Evolutionary conservation across 371 early-diverging fungal species (phyloP).

Genomic region (Mortierella sp.): DNA sequence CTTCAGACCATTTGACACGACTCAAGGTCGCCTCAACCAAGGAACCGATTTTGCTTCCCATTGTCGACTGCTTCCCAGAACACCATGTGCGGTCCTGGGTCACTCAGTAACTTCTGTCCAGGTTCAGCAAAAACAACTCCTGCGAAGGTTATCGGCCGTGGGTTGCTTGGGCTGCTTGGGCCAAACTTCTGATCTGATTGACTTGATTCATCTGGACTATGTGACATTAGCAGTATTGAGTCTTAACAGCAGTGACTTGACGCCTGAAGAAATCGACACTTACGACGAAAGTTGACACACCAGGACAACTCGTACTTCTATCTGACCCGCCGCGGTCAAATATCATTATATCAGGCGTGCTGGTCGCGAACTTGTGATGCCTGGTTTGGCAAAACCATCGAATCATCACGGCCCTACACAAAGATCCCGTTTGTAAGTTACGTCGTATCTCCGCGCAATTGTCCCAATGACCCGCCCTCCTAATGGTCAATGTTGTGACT

Average conservation of each 20-base stretch:
- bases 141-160: slow-evolving; percentile 15
- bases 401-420: no score
- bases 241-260: slow-evolving; percentile 4
- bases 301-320: slow-evolving; percentile 29
- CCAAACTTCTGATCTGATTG: slow-evolving; percentile 35
- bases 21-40: slow-evolving; percentile 27
- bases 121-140: slow-evolving; percentile 9
- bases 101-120: slow-evolving; percentile 7
- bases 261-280: slow-evolving; percentile 16
- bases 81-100: slow-evolving; percentile 15
- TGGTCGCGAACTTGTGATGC: slow-evolving; percentile 6
- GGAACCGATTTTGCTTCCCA: slow-evolving; percentile 33
- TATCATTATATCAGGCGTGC: slow-evolving; percentile 8
- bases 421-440: no score
- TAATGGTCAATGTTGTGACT: no score
- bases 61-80: slow-evolving; percentile 13
- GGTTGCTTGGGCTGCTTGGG: slow-evolving; percentile 16
- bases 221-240: slow-evolving; percentile 11
- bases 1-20: slow-evolving; percentile 25
- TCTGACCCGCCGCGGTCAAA: slow-evolving; percentile 6
- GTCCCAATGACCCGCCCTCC: no score
- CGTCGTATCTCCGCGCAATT: no score
- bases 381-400: no score
- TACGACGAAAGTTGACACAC: slow-evolving; percentile 27
- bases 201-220: slow-evolving; percentile 40